phyloP scores from a whole-genome alignment of 2,329 filamentous ascomycete species.

The Fusarium metavorans region DNA sequence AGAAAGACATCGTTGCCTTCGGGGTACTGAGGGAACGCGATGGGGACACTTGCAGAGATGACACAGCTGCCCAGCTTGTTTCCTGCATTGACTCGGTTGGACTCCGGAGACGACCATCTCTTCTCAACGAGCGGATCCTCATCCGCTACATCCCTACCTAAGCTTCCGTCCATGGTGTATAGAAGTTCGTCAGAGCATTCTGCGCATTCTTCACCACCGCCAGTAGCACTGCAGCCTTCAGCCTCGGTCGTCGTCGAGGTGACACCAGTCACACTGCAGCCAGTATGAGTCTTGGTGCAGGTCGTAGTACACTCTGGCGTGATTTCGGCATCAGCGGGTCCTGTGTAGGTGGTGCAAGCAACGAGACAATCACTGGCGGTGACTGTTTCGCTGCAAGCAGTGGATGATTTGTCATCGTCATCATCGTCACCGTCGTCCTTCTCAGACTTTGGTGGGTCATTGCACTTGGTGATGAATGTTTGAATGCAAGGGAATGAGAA shows the following conservation, averaged over 20 bases:
- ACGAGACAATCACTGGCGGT: constrained; percentile 3
- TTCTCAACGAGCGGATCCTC: background rate
- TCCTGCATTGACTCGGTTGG: background rate
- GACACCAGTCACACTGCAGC: background rate
- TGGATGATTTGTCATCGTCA: background rate
- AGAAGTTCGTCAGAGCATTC: background rate
- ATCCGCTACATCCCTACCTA: background rate
- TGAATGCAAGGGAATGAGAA: background rate
- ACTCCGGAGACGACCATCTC: background rate
- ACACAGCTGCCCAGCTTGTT: background rate
- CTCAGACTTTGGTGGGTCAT: background rate
- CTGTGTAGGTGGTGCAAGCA: background rate
- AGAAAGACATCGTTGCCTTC: background rate
- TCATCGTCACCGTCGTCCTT: background rate
- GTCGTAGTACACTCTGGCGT: background rate
- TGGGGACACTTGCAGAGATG: background rate
- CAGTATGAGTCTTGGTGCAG: background rate
- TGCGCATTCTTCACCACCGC: background rate
- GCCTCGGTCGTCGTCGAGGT: background rate
- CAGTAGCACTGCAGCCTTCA: background rate
- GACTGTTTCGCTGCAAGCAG: background rate
- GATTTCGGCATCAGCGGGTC: background rate
- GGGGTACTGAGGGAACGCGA: background rate
- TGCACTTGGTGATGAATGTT: background rate
- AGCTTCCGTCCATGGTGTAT: background rate